Evolutionary conservation across 1,139 yeast genomes (phyloP), one percentile per base, ranked within the genome.

Genomic region (Taphrina communis): DNA sequence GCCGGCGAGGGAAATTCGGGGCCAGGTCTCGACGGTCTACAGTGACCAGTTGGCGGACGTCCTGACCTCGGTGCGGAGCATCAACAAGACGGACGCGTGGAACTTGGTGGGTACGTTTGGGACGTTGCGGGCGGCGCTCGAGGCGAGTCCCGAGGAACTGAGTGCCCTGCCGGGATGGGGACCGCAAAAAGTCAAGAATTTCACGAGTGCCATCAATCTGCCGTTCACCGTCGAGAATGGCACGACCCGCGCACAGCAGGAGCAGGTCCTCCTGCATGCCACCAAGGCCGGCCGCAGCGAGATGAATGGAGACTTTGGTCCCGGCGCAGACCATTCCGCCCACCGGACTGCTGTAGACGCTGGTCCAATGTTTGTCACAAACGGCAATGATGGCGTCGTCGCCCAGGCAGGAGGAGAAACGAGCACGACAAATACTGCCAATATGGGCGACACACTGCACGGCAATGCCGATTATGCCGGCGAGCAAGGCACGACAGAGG

Each of bases 41-140:
- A 80, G 80, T 50, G 80, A 85, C n/a, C 84, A 81, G 69, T 77
- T 86, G 53, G 80, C 79, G 2, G 85, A 84, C 42, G 82, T 84
- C 1, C 76, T 86, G 69, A 85, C 88, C 7, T 78, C 82, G 2
- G 80, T 86, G 12, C 81, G 83, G 35, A 81, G 85, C 41, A 81
- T 87, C 57, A 87, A 86, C 76, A 85, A 84, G 75, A 84, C 86
- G 9, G 89, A 87, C 73, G 87, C 86, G 31, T 80, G 83, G 7
- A 84, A 84, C 61, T 77, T 87, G 63, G 76, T 86, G 39, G 82
- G 85, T 7, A 84, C 83, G 69, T 86, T 81, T 73, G 85, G 86
- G 57, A 82, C 85, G 6, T 77, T 87, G 63, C 80, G 82, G 68
- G 78, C 81, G 35, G 85, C 87, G 9, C 82, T 86, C 6, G 75